Evolutionary conservation across 2,329 filamentous ascomycete genomes (phyloP).

Genomic region (Penicillium sp.): DNA sequence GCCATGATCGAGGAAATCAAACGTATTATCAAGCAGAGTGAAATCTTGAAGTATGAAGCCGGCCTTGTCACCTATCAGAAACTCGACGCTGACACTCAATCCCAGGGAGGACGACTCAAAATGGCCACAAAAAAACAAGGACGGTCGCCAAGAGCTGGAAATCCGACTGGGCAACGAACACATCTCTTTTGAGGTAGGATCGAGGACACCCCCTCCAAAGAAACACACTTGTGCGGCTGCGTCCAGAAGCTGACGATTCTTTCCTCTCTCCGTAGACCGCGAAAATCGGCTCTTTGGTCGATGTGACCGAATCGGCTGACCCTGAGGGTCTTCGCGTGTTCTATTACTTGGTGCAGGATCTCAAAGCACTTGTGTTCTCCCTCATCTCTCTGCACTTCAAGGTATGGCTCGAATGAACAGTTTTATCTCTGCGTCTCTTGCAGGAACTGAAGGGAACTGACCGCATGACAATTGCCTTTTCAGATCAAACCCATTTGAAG

Average conservation of each 20-base stretch:
- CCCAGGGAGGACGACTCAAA: conserved; percentile 91
- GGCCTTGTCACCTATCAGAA: conserved; percentile 8
- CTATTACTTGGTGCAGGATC: conserved; percentile 95
- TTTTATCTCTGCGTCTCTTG: background rate
- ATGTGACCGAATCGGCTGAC: conserved; percentile 92
- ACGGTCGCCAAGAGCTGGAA: conserved; percentile 92
- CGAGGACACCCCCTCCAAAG: too few relatives aligned
- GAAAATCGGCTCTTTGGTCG: conserved; percentile 94
- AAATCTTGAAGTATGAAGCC: conserved; percentile 81
- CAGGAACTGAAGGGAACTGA: background rate
- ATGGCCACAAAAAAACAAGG: conserved; percentile 99
- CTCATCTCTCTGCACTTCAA: conserved; percentile 97
- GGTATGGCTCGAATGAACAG: conserved; percentile 39
- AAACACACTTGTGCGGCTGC: background rate
- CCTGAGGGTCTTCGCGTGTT: conserved; percentile 95
- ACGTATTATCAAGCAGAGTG: conserved; percentile 92
- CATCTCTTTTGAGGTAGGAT: conserved; percentile 87
- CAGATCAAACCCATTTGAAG: conserved; percentile 50
- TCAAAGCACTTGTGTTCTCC: conserved; percentile 95
- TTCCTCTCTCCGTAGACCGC: conserved; percentile 62
- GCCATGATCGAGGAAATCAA: conserved; percentile 90
- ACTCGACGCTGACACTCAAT: conserved; percentile 13
- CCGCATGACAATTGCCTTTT: background rate
- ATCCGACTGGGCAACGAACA: conserved; percentile 91
- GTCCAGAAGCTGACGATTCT: background rate